Evolutionary conservation across 306 rosid species (phyloP).

Genomic region (Rosa multiflora): DNA sequence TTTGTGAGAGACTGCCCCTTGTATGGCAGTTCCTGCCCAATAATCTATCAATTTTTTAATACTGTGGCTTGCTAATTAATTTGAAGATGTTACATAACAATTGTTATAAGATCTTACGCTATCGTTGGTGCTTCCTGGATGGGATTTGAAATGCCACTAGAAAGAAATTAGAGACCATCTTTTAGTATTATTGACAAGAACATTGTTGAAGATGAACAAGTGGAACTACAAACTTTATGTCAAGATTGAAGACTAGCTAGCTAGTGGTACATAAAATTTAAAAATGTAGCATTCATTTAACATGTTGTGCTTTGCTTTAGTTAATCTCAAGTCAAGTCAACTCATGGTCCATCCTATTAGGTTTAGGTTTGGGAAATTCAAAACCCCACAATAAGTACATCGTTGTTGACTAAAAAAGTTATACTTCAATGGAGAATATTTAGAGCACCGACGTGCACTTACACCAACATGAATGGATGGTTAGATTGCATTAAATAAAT

Average conservation of each 20-base stretch:
- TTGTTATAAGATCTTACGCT: no score
- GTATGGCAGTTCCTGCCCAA: no score
- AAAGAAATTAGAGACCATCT: background rate
- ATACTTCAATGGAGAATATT: no score
- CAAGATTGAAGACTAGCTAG: background rate
- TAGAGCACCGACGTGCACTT: no score
- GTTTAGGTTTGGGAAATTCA: background rate
- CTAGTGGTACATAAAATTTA: background rate
- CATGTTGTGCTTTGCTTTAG: background rate
- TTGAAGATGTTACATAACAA: no score
- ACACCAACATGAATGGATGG: no score
- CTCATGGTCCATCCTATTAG: background rate
- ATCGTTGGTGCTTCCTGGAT: no score
- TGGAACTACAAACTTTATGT: background rate
- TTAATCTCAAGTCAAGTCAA: conserved; percentile 15
- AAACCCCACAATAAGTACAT: background rate
- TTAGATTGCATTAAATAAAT: no score
- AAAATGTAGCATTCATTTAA: background rate
- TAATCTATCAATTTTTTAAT: no score
- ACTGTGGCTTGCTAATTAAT: no score
- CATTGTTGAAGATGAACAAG: background rate
- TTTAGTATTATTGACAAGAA: background rate
- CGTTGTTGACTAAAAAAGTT: background rate
- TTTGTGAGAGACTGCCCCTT: no score
- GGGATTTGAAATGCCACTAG: background rate